Evolutionary conservation across 2,329 filamentous ascomycete genomes (phyloP).

Genomic region (Achaetomium macrosporum): DNA sequence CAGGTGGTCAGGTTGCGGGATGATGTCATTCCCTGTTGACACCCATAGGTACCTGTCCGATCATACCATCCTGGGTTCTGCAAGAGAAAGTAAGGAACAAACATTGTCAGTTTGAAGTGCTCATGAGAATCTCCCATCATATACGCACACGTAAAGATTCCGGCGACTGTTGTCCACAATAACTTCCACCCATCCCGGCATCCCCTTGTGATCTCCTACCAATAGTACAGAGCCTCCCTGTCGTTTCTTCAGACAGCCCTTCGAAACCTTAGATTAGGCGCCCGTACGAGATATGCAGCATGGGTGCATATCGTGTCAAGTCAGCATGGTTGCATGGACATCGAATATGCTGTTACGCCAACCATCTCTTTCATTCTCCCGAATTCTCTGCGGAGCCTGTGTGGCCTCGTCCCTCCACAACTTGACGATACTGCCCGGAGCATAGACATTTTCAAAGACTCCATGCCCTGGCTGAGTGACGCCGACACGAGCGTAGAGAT

Average conservation of each 20-base stretch:
- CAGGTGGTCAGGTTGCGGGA: not conserved
- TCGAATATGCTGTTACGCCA: conserved; percentile 87
- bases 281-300: not conserved
- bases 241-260: not conserved
- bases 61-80: too few relatives aligned
- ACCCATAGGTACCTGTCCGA: not conserved
- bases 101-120: too few relatives aligned
- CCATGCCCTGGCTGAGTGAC: conserved; percentile 50
- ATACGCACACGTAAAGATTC: too few relatives aligned
- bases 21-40: not conserved
- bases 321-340: conserved; percentile 30
- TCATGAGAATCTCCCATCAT: too few relatives aligned
- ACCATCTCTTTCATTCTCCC: conserved; percentile 64
- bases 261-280: not conserved
- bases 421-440: conserved; percentile 82
- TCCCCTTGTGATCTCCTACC: too few relatives aligned
- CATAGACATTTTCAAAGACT: conserved; percentile 77
- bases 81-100: not conserved
- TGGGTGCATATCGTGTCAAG: not conserved
- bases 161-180: too few relatives aligned
- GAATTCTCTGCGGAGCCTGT: conserved; percentile 64
- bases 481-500: conserved; percentile 69
- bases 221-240: too few relatives aligned
- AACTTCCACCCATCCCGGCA: too few relatives aligned
- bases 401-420: conserved; percentile 80